A percentile compares a stretch with the other conserved stretches of the same genome.
Conservation (phyloP, 352 stramenopile species). For the Plasmopara muralis region DNA sequence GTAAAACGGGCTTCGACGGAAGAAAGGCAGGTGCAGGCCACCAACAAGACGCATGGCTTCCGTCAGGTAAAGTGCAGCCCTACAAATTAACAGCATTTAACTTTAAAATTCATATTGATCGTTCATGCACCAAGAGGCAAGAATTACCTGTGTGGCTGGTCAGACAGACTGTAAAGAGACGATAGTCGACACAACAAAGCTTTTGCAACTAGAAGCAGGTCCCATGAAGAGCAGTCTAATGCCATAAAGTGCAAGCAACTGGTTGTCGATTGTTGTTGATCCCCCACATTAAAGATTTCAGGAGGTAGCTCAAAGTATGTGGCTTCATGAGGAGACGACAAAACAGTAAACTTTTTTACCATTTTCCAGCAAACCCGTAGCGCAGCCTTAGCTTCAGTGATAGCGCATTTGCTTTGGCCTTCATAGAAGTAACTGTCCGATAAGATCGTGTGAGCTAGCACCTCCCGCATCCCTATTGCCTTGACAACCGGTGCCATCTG, state of each 20-base stretch:
- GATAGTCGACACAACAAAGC: slow-evolving; percentile 55
- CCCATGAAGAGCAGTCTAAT: slow-evolving; percentile 67
- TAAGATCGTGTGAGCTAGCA: slow-evolving; percentile 39
- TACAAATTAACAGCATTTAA: slow-evolving; percentile 9
- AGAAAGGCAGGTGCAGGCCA: slow-evolving; percentile 42
- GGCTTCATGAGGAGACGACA: slow-evolving; percentile 6
- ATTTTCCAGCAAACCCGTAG: slow-evolving; percentile 68
- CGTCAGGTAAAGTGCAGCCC: slow-evolving; percentile 43
- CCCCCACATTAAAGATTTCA: slow-evolving; percentile 21
- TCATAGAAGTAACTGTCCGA: slow-evolving; percentile 52
- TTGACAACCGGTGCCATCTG: slow-evolving; percentile 18
- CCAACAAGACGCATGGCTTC: slow-evolving; percentile 71
- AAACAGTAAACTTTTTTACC: slow-evolving; percentile 33
- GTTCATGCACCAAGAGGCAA: too few species aligned
- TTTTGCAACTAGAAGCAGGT: slow-evolving; percentile 51
- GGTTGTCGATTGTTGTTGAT: slow-evolving; percentile 13
- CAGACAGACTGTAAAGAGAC: slow-evolving; percentile 39
- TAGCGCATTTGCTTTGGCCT: slow-evolving; percentile 34
- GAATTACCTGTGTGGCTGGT: slow-evolving; percentile 45
- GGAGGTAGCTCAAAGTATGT: slow-evolving; percentile 36
- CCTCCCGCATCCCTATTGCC: slow-evolving; percentile 43
- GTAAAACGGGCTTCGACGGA: slow-evolving; percentile 52
- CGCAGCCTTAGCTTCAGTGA: slow-evolving; percentile 49
- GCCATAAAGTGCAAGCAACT: slow-evolving; percentile 52
- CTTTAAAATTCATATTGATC: too few species aligned